Conservation (phyloP, 306 rosid species). For the Mimosa bimucronata region DNA sequence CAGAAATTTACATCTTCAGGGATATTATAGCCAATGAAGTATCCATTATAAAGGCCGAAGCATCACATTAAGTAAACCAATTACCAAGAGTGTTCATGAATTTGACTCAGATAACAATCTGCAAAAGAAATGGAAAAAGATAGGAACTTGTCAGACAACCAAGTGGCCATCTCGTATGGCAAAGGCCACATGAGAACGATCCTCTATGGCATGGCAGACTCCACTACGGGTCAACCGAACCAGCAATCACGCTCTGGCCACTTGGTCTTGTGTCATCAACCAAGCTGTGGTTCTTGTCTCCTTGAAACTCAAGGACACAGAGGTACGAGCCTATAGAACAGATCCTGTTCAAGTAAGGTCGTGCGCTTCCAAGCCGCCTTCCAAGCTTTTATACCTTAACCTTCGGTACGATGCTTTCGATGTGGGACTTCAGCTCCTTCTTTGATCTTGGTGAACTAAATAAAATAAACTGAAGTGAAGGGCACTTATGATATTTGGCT, state of each 20-base stretch:
- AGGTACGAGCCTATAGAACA: background rate
- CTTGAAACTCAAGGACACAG: background rate
- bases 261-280: background rate
- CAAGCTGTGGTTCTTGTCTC: background rate
- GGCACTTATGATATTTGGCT: background rate
- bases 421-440: background rate
- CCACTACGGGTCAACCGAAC: background rate
- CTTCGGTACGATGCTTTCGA: rapidly evolving
- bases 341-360: slow-evolving; percentile 3
- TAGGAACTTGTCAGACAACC: background rate
- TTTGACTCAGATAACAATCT: background rate
- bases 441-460: background rate
- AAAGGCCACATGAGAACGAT: background rate
- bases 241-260: background rate
- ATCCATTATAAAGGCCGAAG: too few species aligned
- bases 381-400: background rate
- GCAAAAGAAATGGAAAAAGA: background rate
- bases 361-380: rapidly evolving
- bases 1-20: too few species aligned
- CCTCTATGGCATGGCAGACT: background rate
- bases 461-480: background rate
- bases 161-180: background rate
- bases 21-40: too few species aligned
- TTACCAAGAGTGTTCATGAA: too few species aligned
- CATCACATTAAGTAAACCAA: too few species aligned